Evolutionary conservation across 805 yeast species (phyloP).

Genomic region (Pichia rugopelliculosa): DNA sequence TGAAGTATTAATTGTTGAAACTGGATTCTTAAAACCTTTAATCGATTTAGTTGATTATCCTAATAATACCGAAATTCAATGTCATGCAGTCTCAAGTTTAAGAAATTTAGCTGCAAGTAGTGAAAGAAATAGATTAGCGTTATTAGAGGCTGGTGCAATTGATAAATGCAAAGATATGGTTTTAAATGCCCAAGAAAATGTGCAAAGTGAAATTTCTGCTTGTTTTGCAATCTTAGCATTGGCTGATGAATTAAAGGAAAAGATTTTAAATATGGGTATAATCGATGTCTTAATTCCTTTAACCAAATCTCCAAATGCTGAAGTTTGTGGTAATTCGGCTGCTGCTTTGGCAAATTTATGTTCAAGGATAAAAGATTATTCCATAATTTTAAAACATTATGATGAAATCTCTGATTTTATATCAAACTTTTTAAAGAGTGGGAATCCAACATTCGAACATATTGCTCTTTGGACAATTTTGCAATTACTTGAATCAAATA

Average conservation of each 20-base stretch:
- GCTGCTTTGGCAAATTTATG: constrained; percentile 96
- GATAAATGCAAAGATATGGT: constrained; percentile 87
- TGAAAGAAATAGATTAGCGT: constrained; percentile 85
- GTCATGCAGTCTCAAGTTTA: constrained; percentile 95
- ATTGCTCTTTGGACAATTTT: constrained; percentile 95
- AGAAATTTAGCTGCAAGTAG: constrained; percentile 94
- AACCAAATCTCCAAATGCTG: constrained; percentile 80
- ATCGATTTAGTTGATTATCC: constrained; percentile 76
- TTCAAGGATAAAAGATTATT: constrained; percentile 80
- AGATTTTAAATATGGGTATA: constrained; percentile 74
- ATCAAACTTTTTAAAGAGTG: constrained; percentile 68
- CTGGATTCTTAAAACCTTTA: constrained; percentile 90
- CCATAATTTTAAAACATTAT: constrained; percentile 75
- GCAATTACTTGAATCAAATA: constrained; percentile 85
- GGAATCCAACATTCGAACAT: constrained; percentile 93
- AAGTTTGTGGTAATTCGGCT: constrained; percentile 97
- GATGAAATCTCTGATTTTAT: constrained; percentile 86
- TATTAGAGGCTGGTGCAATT: constrained; percentile 93
- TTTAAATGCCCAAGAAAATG: constrained; percentile 77
- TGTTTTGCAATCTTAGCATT: constrained; percentile 94
- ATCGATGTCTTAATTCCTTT: constrained; percentile 86
- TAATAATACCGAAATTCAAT: constrained; percentile 93
- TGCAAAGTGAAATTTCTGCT: constrained; percentile 94
- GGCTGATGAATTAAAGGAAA: constrained; percentile 88
- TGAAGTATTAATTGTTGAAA: constrained; percentile 92